Percentiles rank a stretch among this genome's conserved stretches.
Conservation (phyloP, 768 basidiomycete species). For the Podaxis sp. region DNA sequence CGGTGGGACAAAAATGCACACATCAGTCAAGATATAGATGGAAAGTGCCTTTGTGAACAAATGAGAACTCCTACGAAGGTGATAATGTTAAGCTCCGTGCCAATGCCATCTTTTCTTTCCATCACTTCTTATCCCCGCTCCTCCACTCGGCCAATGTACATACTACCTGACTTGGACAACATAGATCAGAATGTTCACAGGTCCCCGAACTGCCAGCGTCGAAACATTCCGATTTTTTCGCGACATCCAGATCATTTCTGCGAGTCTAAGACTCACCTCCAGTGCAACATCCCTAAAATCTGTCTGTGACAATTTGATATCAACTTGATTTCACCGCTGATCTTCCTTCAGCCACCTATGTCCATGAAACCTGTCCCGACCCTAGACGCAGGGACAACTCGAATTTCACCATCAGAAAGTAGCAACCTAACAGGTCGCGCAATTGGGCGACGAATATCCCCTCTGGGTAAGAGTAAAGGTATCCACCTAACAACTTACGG, state of each 20-base stretch:
- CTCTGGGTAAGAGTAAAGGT: neutral
- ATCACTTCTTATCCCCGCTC: conserved; percentile 1
- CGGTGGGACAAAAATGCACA: neutral
- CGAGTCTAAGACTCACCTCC: neutral
- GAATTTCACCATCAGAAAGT: neutral
- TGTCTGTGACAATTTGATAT: neutral
- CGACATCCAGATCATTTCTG: neutral
- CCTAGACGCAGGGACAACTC: neutral
- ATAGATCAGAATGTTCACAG: neutral
- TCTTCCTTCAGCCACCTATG: too few relatives aligned
- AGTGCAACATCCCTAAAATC: neutral
- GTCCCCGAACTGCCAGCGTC: neutral
- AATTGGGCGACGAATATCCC: neutral
- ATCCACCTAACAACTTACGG: neutral
- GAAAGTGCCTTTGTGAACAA: neutral
- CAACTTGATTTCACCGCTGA: neutral
- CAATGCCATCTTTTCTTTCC: neutral
- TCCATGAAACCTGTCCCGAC: too few relatives aligned
- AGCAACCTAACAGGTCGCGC: neutral
- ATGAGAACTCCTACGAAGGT: neutral
- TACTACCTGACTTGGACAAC: neutral
- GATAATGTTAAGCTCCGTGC: conserved; percentile 4
- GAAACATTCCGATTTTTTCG: neutral
- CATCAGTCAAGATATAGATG: neutral
- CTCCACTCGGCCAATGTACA: conserved; percentile 2